Conservation (phyloP, 495 filamentous ascomycete genomes). For the Hypoxylon crocopeplum region DNA sequence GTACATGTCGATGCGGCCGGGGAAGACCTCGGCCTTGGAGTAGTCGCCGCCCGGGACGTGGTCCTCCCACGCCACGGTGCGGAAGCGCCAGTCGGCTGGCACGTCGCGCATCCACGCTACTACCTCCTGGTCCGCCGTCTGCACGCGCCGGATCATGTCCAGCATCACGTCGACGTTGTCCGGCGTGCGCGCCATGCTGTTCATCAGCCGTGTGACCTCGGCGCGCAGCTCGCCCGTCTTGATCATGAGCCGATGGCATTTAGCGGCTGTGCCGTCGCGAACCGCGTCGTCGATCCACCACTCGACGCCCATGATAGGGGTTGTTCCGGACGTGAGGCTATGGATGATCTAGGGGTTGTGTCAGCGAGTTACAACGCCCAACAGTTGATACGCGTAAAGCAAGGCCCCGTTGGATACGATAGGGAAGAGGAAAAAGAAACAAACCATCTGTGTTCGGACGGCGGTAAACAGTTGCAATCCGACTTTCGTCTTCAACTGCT, state of each 20-base stretch:
- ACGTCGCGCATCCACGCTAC: constrained; percentile 51
- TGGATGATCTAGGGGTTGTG: constrained; percentile 48
- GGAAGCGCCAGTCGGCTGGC: constrained; percentile 47
- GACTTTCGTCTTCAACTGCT: constrained; percentile 54
- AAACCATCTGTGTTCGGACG: constrained; percentile 60
- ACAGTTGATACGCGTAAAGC: too few species aligned
- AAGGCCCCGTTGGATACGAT: not conserved
- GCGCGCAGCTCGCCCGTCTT: constrained; percentile 53
- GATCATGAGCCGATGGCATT: constrained; percentile 54
- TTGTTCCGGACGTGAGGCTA: constrained; percentile 51
- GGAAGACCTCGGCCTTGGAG: constrained; percentile 52
- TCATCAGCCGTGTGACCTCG: constrained; percentile 51
- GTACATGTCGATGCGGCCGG: constrained; percentile 60
- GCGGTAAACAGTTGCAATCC: constrained; percentile 58
- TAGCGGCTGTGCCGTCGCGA: constrained; percentile 46
- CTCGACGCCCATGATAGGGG: constrained; percentile 55
- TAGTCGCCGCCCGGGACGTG: constrained; percentile 48
- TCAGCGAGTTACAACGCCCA: constrained; percentile 12
- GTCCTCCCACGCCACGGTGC: constrained; percentile 56
- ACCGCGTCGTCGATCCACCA: constrained; percentile 58
- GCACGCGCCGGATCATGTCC: constrained; percentile 49
- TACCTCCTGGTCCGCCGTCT: constrained; percentile 51
- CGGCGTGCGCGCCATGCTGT: constrained; percentile 41
- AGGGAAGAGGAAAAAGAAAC: constrained; percentile 7
- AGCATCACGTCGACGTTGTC: constrained; percentile 49